A percentile compares a stretch with the other conserved stretches of the same genome.
These are phyloP conservation scores for Chaetomiaceae sp. DNA, from an alignment of 2,329 filamentous ascomycete genomes.

Conservation along the genomic window DNA sequence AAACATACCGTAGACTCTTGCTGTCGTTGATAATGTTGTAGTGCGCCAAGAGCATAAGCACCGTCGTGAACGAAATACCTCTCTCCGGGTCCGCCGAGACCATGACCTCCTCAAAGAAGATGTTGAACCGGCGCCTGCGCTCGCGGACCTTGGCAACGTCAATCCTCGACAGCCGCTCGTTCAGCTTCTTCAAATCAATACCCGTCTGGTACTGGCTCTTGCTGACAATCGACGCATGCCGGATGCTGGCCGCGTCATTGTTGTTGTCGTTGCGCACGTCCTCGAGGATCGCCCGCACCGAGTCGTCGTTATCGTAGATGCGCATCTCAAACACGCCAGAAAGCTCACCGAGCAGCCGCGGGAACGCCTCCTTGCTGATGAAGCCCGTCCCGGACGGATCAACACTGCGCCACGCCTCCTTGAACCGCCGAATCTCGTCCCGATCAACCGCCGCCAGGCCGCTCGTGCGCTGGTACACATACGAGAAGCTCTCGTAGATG, in stretches of 20 bases:
- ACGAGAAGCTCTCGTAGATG: slow-evolving; percentile 99
- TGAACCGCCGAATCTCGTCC: slow-evolving; percentile 93
- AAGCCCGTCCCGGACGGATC: slow-evolving; percentile 89
- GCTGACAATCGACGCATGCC: slow-evolving; percentile 53
- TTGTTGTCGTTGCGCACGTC: slow-evolving; percentile 61
- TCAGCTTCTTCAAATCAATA: slow-evolving; percentile 72
- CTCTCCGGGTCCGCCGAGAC: slow-evolving; percentile 85
- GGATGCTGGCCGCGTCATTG: slow-evolving; percentile 47
- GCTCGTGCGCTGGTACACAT: slow-evolving; percentile 95
- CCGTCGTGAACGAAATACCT: slow-evolving; percentile 86
- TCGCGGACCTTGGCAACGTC: slow-evolving; percentile 71
- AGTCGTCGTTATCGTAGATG: slow-evolving; percentile 88
- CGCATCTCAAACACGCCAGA: slow-evolving; percentile 97
- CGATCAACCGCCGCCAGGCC: slow-evolving; percentile 86
- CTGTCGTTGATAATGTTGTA: slow-evolving; percentile 99
- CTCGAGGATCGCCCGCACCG: slow-evolving; percentile 80
- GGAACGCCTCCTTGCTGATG: slow-evolving; percentile 86
- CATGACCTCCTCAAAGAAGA: slow-evolving; percentile 96
- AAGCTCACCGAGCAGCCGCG: slow-evolving; percentile 81
- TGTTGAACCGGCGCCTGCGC: slow-evolving; percentile 75
- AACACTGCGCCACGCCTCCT: slow-evolving; percentile 95
- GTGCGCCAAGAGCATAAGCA: slow-evolving; percentile 93
- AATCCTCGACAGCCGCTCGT: slow-evolving; percentile 65
- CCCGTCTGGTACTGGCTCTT: slow-evolving; percentile 49
- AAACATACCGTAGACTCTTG: slow-evolving; percentile 74